phyloP scores from a whole-genome alignment of 352 stramenopile genomes.

The Phytophthora ramorum region DNA sequence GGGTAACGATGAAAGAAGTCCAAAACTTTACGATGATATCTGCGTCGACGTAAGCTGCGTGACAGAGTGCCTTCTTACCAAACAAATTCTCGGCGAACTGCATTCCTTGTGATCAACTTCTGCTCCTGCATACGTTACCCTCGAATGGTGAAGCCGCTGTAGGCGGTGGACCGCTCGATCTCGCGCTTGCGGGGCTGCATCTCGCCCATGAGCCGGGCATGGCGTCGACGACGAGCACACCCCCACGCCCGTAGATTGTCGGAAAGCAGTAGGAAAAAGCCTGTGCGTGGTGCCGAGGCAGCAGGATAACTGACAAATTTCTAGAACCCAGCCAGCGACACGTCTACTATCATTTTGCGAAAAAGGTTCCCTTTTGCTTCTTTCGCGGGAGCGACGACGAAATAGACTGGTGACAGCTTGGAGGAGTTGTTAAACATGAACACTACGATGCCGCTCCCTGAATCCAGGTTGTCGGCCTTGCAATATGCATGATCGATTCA shows the following conservation, averaged over 20 bases:
- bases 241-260: constrained; percentile 8
- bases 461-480: neutral
- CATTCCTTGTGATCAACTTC: too few relatives aligned
- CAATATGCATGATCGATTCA: neutral
- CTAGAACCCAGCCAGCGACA: constrained; percentile 21
- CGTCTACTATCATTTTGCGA: constrained; percentile 25
- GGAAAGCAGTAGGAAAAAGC: constrained; percentile 1
- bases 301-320: constrained; percentile 32
- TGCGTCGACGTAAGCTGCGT: constrained; percentile 1
- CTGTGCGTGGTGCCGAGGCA: constrained; percentile 1
- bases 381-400: neutral
- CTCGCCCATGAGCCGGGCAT: constrained; percentile 12
- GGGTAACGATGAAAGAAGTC: neutral
- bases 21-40: neutral
- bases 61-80: neutral
- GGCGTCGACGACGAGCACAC: constrained; percentile 2
- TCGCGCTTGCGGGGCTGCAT: neutral
- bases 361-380: constrained; percentile 5
- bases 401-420: constrained; percentile 7
- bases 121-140: too few relatives aligned
- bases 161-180: too few relatives aligned
- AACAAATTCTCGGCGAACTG: too few relatives aligned
- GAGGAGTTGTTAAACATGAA: neutral
- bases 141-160: too few relatives aligned
- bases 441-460: neutral